Percentiles rank a stretch among this genome's conserved stretches.
Conservation (phyloP, 768 basidiomycete genomes). For the Hortiboletus campestris region DNA sequence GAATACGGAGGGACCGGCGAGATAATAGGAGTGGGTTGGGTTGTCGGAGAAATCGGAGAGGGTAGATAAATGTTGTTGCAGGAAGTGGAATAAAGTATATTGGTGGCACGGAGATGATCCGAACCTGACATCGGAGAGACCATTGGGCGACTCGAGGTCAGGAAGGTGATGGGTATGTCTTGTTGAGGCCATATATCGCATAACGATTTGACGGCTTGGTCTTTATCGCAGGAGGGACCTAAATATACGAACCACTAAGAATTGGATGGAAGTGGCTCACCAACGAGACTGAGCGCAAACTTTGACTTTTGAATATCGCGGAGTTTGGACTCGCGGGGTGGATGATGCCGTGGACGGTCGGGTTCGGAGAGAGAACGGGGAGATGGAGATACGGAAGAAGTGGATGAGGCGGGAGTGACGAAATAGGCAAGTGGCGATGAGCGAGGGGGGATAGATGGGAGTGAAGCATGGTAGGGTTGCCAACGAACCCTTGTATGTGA, state of each 20-base stretch:
- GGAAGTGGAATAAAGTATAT: constrained; percentile 1
- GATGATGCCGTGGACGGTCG: constrained; percentile 33
- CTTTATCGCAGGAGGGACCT: constrained; percentile 36
- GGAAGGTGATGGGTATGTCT: constrained; percentile 63
- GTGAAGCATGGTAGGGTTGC: constrained; percentile 69
- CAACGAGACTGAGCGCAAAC: constrained; percentile 66
- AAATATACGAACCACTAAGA: constrained; percentile 3
- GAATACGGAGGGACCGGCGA: constrained; percentile 32
- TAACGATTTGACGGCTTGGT: constrained; percentile 76
- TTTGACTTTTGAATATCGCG: constrained; percentile 56
- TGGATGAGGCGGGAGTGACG: constrained; percentile 58
- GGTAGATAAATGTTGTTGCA: constrained; percentile 46
- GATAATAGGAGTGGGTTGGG: constrained; percentile 33
- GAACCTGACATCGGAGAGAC: constrained; percentile 14
- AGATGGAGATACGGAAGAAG: constrained; percentile 46
- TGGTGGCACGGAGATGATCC: constrained; percentile 5
- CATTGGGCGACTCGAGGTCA: constrained; percentile 35
- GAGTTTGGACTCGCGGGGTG: constrained; percentile 34
- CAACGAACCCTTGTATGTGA: constrained; percentile 71
- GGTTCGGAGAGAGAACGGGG: constrained; percentile 37
- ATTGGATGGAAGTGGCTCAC: constrained; percentile 43
- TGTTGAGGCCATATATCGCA: constrained; percentile 80
- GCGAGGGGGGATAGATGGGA: constrained; percentile 35
- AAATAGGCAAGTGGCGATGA: constrained; percentile 42
- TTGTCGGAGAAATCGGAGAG: constrained; percentile 53